These are phyloP conservation scores for Kalanchoe fedtschenkoi DNA, from an alignment of 164 flowering plant genomes.

Conservation along the genomic window DNA sequence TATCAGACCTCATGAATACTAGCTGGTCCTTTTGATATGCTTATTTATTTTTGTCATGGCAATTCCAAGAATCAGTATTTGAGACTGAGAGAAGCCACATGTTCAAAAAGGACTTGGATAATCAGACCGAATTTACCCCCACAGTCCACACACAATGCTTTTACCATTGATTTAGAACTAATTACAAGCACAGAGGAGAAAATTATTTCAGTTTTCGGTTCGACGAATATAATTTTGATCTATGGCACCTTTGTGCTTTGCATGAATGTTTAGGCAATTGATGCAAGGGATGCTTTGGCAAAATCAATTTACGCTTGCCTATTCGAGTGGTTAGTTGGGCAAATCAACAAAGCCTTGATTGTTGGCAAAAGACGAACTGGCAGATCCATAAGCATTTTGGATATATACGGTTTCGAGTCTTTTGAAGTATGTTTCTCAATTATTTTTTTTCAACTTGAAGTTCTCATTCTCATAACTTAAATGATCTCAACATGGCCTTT, in stretches of 20 bases:
- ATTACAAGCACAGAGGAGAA: background rate
- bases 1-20: background rate
- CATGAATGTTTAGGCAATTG: slow-evolving; percentile 56
- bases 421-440: slow-evolving; percentile 62
- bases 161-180: background rate
- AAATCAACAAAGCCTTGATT: slow-evolving; percentile 85
- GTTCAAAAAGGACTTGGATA: too few species aligned
- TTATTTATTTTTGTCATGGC: too few species aligned
- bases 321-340: slow-evolving; percentile 96
- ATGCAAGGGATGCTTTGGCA: slow-evolving; percentile 93
- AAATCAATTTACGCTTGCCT: slow-evolving; percentile 90
- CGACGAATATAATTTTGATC: background rate
- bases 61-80: background rate
- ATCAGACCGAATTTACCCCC: too few species aligned
- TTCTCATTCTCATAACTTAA: background rate
- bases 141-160: background rate
- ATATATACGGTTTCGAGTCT: slow-evolving; percentile 96
- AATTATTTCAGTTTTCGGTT: background rate
- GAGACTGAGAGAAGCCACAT: background rate
- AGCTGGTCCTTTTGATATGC: background rate
- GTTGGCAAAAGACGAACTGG: slow-evolving; percentile 93
- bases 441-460: background rate
- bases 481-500: background rate
- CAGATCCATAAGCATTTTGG: slow-evolving; percentile 95
- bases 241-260: background rate